Base-by-base conservation (phyloP, 2,329 filamentous ascomycete species). In the Davidsoniella australis region DNA sequence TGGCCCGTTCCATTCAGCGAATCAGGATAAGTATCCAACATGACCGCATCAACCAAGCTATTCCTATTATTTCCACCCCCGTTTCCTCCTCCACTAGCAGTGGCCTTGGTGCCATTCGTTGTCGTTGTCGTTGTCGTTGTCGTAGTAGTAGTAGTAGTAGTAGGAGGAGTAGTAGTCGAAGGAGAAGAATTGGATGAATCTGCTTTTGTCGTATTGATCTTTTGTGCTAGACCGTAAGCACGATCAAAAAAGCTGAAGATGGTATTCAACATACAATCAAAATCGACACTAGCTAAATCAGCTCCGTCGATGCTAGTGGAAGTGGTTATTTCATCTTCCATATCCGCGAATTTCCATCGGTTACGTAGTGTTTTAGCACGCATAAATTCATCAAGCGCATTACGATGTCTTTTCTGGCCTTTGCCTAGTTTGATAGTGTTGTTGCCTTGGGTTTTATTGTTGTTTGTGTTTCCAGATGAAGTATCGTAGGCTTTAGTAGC, bases 331-430 rank as follows among this genome's bases (percentile, higher is more conserved):
- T 61, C 49, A 59, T 61, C 47, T 60, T 64, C 55, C 49, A 73
- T 68, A 37, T 78, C 75, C 0, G 73, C 78, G 48, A 78, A 74
- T 63, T 85, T 85, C 81, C 81, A 85, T 8, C 75, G 67, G 55
- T 85, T 85, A 1, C 81, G 67, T 50, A 83, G 68, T 55, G 82
- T 78, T 59, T 85, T 85, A 1, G 81, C 81, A 48, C 74, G 66
- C 47, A 69, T 68, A 3, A 86, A 66, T 48, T 80, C 73, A n/a
- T 66, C 63, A 9, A 70, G 66, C 4, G 29, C 29, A 9, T 33
- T 33, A 33, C 29, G 29, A 33, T 9, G 29, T 9, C 6, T 33
- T 9, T 33, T 9, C 8, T 33, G 8, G 78, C 75, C 2, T 41
- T 36, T 39, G 41, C 20, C 12, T 8, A 33, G 18, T 14, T 16